A percentile compares a stretch with the other conserved stretches of the same genome.
Evolutionary conservation across 2,329 filamentous ascomycete genomes (phyloP).

Genomic region (Aspergillus aculeatus): DNA sequence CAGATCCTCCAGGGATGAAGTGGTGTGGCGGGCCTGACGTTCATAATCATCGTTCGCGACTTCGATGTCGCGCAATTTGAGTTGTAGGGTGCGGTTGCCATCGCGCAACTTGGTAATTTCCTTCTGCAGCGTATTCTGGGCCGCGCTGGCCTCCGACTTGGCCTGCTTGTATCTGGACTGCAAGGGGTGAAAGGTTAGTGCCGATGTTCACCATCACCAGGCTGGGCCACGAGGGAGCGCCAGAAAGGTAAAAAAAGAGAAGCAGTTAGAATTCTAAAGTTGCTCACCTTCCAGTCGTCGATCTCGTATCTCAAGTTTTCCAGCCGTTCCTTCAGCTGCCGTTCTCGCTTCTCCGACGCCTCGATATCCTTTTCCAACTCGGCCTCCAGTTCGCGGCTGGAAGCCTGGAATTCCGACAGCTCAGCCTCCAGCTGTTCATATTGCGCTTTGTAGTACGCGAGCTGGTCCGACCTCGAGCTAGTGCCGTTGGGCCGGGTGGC

Average conservation of each 20-base stretch:
- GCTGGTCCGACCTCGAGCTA: slow-evolving; percentile 64
- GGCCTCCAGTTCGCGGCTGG: slow-evolving; percentile 87
- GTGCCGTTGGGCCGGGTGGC: slow-evolving; percentile 41
- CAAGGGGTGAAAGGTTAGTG: slow-evolving; percentile 3
- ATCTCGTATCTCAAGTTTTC: slow-evolving; percentile 84
- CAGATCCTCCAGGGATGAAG: slow-evolving; percentile 91
- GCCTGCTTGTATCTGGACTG: slow-evolving; percentile 95
- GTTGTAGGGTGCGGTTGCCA: slow-evolving; percentile 73
- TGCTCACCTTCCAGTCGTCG: slow-evolving; percentile 90
- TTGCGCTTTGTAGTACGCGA: slow-evolving; percentile 93
- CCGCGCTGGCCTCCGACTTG: slow-evolving; percentile 79
- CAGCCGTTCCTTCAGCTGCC: slow-evolving; percentile 79
- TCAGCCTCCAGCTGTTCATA: slow-evolving; percentile 91
- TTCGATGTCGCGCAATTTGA: slow-evolving; percentile 89
- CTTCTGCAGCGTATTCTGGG: slow-evolving; percentile 85
- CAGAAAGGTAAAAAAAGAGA: neutral
- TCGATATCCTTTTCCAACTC: slow-evolving; percentile 97
- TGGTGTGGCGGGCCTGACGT: slow-evolving; percentile 90
- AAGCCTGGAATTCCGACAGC: slow-evolving; percentile 88
- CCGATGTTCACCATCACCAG: slow-evolving; percentile 1
- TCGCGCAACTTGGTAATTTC: slow-evolving; percentile 92
- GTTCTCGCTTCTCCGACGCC: slow-evolving; percentile 88
- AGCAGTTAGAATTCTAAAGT: neutral
- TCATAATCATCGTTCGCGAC: slow-evolving; percentile 99
- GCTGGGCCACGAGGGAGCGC: neutral